Conservation (phyloP, 2,329 filamentous ascomycete species). For the Aspergillus sp. region DNA sequence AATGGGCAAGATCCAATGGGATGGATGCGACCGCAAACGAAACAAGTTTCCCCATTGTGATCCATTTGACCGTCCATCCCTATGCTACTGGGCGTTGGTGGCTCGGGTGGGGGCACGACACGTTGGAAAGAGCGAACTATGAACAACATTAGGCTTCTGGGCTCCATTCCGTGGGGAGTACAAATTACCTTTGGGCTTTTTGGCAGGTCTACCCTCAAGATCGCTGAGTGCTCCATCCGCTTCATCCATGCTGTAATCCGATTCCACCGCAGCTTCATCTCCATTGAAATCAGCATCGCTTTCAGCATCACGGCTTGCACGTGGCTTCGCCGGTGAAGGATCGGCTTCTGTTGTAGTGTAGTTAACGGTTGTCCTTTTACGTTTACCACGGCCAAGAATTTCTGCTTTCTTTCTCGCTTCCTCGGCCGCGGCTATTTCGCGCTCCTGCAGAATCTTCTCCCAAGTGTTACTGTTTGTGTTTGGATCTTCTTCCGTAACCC, state of each 20-base stretch:
- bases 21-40: constrained; percentile 57
- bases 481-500: constrained; percentile 50
- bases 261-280: constrained; percentile 30
- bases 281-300: constrained; percentile 35
- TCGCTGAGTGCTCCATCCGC: constrained; percentile 17
- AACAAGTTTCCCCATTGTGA: constrained; percentile 40
- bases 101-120: constrained; percentile 23
- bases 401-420: constrained; percentile 69
- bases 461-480: constrained; percentile 71
- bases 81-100: neutral
- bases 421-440: constrained; percentile 74
- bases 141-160: constrained; percentile 10
- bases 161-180: neutral
- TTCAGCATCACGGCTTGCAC: constrained; percentile 17
- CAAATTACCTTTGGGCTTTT: constrained; percentile 22
- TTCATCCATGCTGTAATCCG: constrained; percentile 20
- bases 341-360: constrained; percentile 23
- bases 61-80: constrained; percentile 22
- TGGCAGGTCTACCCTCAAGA: constrained; percentile 23
- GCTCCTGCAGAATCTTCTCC: constrained; percentile 84
- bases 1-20: constrained; percentile 60
- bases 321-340: constrained; percentile 24
- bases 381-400: constrained; percentile 80
- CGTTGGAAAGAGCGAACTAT: constrained; percentile 42
- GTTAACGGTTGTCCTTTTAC: constrained; percentile 61